A percentile compares a stretch with the other conserved stretches of the same genome.
These are phyloP conservation scores for Henningerozyma blattae DNA, from an alignment of 805 yeast species.

Conservation along the genomic window DNA sequence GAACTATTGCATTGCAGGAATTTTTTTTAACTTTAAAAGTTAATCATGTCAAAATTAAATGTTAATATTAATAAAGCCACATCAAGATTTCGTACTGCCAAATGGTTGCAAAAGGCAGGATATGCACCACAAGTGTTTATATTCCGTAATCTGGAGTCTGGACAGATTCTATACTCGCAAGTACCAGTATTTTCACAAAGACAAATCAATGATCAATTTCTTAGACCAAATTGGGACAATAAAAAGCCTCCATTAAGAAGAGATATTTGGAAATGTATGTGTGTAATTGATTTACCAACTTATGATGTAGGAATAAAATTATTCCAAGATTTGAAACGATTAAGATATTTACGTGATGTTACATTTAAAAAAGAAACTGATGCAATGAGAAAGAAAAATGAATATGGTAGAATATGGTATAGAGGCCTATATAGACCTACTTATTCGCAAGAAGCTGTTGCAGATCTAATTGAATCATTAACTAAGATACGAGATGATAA, in stretches of 20 bases:
- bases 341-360: slow-evolving; percentile 64
- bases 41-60: no score
- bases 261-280: slow-evolving; percentile 86
- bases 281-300: slow-evolving; percentile 56
- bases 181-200: slow-evolving; percentile 41
- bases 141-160: slow-evolving; percentile 76
- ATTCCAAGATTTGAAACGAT: slow-evolving; percentile 59
- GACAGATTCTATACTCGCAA: slow-evolving; percentile 85
- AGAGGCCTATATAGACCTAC: slow-evolving; percentile 84
- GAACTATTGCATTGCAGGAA: no score
- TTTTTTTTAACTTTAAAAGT: no score
- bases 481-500: slow-evolving; percentile 36
- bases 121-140: slow-evolving; percentile 76
- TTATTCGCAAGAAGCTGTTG: slow-evolving; percentile 81
- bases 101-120: slow-evolving; percentile 46
- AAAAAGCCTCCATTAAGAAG: slow-evolving; percentile 66
- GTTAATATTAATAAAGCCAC: slow-evolving; percentile 6
- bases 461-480: slow-evolving; percentile 44
- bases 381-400: slow-evolving; percentile 56
- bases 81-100: slow-evolving; percentile 39
- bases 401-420: slow-evolving; percentile 74
- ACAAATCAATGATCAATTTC: slow-evolving; percentile 50
- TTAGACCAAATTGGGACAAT: slow-evolving; percentile 83
- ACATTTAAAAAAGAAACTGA: slow-evolving; percentile 48
- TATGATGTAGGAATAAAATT: slow-evolving; percentile 61